A percentile compares a stretch with the other conserved stretches of the same genome.
These are phyloP conservation scores for Colletotrichum plurivorum DNA, from an alignment of 2,329 filamentous ascomycete genomes.

Conservation along the genomic window DNA sequence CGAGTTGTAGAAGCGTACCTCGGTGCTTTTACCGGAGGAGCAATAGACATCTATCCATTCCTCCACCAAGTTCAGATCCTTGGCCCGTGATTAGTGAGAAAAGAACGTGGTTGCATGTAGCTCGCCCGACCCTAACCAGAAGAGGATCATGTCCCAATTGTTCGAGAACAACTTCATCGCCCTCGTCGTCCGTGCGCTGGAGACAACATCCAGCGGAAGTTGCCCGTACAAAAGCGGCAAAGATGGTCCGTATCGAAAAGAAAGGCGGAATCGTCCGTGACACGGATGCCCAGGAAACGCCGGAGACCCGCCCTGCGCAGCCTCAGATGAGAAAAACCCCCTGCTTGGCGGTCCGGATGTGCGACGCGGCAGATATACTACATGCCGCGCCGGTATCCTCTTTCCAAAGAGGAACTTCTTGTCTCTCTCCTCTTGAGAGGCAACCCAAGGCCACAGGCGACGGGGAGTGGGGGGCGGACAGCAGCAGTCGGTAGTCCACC, in stretches of 20 bases:
- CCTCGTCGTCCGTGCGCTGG: background rate
- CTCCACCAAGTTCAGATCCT: background rate
- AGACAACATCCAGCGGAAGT: background rate
- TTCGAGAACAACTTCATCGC: conserved; percentile 2
- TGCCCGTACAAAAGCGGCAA: conserved; percentile 1
- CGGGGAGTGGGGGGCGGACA: background rate
- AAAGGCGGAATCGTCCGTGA: background rate
- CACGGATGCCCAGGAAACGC: no score
- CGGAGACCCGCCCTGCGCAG: conserved; percentile 5
- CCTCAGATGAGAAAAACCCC: background rate
- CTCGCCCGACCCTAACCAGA: no score
- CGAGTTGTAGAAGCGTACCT: background rate
- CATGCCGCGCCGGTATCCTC: background rate
- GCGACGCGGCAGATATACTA: conserved; percentile 9
- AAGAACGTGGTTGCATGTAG: no score
- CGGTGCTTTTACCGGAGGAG: background rate
- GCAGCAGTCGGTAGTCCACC: background rate
- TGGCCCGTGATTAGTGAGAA: background rate
- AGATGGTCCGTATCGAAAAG: background rate
- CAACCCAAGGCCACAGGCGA: conserved; percentile 1
- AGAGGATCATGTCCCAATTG: background rate
- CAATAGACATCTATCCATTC: background rate
- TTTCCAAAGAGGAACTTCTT: background rate
- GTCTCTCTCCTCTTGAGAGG: background rate
- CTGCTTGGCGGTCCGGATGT: background rate